Conservation (phyloP, 2,329 filamentous ascomycete genomes). For the Sordariomycetes sp. region DNA sequence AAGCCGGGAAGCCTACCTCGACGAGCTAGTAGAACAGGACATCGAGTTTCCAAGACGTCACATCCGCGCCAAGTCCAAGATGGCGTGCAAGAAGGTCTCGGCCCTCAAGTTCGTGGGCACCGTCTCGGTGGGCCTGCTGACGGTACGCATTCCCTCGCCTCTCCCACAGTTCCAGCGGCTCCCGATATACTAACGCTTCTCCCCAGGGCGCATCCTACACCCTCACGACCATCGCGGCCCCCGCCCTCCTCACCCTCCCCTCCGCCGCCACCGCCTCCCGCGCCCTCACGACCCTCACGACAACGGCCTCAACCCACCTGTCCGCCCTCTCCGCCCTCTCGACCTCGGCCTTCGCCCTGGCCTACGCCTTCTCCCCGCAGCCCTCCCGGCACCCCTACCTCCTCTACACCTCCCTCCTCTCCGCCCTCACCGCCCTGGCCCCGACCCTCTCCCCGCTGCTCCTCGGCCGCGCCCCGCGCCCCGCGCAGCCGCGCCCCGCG, state of each 20-base stretch:
- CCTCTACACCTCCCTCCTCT: conserved; percentile 66
- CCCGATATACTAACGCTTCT: not conserved
- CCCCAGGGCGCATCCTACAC: conserved; percentile 77
- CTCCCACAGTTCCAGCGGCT: not conserved
- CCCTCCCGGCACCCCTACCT: conserved; percentile 77
- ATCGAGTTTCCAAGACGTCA: not conserved
- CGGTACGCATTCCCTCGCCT: conserved; percentile 43
- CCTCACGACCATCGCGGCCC: conserved; percentile 63
- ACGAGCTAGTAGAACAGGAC: not conserved
- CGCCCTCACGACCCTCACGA: conserved; percentile 55
- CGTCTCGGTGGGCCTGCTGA: conserved; percentile 75
- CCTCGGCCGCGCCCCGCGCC: conserved; percentile 14
- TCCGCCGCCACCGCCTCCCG: conserved; percentile 58
- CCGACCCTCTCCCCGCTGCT: conserved; percentile 33
- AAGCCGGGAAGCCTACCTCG: not conserved
- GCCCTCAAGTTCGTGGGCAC: conserved; percentile 88
- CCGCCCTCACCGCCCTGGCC: conserved; percentile 44
- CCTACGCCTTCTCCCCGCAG: conserved; percentile 64
- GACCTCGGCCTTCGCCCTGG: conserved; percentile 58
- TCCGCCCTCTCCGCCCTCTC: conserved; percentile 56
- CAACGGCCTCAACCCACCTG: conserved; percentile 50
- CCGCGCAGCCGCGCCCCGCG: conserved; percentile 10
- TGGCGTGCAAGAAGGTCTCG: conserved; percentile 59
- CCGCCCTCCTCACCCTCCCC: conserved; percentile 67
- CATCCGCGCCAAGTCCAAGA: conserved; percentile 14